phyloP scores from a whole-genome alignment of 208 protist genomes.

The Endotrypanum monterogeii region DNA sequence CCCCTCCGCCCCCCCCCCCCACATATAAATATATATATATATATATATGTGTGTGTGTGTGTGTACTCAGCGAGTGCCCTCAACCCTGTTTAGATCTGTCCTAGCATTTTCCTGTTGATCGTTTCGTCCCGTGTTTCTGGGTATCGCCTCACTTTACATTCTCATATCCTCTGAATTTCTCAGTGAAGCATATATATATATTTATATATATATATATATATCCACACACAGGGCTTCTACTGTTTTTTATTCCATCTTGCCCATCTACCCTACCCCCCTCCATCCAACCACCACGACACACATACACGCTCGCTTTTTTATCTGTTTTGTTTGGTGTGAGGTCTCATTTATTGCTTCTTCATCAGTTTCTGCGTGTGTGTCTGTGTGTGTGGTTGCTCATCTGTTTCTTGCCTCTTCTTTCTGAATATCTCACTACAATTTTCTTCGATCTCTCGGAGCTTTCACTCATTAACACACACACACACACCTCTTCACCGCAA shows the following conservation, averaged over 20 bases:
- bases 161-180: too few relatives aligned
- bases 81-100: conserved; percentile 5
- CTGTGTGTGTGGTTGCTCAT: conserved; percentile 1
- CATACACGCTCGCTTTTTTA: background rate
- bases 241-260: background rate
- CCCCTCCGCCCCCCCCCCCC: background rate
- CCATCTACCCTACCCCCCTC: background rate
- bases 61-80: background rate
- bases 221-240: background rate
- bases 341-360: conserved; percentile 2
- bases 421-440: too few relatives aligned
- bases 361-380: background rate
- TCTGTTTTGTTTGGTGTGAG: background rate
- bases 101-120: background rate
- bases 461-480: background rate
- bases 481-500: background rate
- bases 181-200: background rate
- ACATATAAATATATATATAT: background rate
- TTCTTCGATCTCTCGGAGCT: background rate
- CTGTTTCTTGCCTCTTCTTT: background rate
- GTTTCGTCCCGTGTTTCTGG: background rate
- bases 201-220: background rate
- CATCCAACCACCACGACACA: background rate
- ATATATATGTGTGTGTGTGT: conserved; percentile 3
- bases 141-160: too few relatives aligned